Evolutionary conservation across 73 alveolate genomes (phyloP).

Genomic region (Paramecium pentaurelia): DNA sequence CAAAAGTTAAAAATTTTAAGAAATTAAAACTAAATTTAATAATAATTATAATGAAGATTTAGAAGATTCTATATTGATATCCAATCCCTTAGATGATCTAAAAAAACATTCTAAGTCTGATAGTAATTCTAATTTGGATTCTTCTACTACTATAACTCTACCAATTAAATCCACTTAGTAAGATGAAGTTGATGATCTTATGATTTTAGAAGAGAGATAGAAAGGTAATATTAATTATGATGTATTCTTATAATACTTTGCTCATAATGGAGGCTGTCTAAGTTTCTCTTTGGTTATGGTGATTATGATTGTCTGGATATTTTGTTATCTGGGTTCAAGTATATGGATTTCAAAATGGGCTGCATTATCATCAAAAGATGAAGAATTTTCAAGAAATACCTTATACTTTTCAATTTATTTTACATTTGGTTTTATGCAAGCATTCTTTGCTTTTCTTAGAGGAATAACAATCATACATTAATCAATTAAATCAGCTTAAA

Average conservation of each 20-base stretch:
- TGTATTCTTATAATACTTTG: background rate
- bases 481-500: slow-evolving; percentile 4
- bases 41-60: background rate
- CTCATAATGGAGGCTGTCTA: background rate
- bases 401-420: background rate
- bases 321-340: background rate
- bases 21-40: background rate
- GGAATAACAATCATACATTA: background rate
- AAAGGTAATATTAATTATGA: background rate
- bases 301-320: background rate
- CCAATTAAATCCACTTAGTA: slow-evolving; percentile 27
- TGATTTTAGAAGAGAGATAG: slow-evolving; percentile 3
- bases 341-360: slow-evolving; percentile 23
- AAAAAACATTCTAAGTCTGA: slow-evolving; percentile 11
- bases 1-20: background rate
- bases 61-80: slow-evolving; percentile 52
- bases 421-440: background rate
- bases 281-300: background rate
- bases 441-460: background rate
- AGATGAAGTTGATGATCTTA: slow-evolving; percentile 7
- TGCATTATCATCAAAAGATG: background rate
- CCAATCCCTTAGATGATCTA: slow-evolving; percentile 83
- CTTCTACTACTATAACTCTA: background rate
- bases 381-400: background rate
- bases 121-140: background rate